Conservation (phyloP, 2,329 filamentous ascomycete genomes). For the Diplodia corticola region DNA sequence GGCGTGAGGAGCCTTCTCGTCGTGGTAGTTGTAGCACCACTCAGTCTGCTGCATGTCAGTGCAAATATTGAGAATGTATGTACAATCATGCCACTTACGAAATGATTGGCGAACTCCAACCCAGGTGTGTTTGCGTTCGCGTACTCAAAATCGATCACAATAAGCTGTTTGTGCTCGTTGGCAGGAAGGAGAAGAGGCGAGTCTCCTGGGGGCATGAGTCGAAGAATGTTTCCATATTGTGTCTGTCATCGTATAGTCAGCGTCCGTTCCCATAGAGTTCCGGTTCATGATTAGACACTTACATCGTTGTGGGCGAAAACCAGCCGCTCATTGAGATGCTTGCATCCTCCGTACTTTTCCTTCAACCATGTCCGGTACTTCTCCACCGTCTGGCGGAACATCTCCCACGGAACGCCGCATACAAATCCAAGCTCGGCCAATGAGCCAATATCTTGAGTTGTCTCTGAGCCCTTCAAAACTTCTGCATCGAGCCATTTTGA, state of each 20-base stretch:
- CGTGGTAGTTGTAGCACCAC: slow-evolving; percentile 98
- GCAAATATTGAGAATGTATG: background rate
- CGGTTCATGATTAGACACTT: slow-evolving; percentile 39
- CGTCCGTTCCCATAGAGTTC: background rate
- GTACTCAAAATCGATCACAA: slow-evolving; percentile 99
- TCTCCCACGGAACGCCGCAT: slow-evolving; percentile 79
- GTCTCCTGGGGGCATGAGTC: slow-evolving; percentile 66
- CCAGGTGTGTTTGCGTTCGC: slow-evolving; percentile 84
- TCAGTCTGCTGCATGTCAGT: slow-evolving; percentile 59
- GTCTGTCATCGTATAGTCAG: slow-evolving; percentile 57
- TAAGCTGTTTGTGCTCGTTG: slow-evolving; percentile 92
- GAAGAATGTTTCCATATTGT: slow-evolving; percentile 97
- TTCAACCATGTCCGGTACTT: slow-evolving; percentile 77
- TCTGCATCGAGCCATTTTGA: slow-evolving; percentile 62
- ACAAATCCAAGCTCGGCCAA: slow-evolving; percentile 75
- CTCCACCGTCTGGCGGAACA: slow-evolving; percentile 72
- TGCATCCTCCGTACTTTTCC: slow-evolving; percentile 66
- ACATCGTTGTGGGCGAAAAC: slow-evolving; percentile 99
- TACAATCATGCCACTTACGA: slow-evolving; percentile 54
- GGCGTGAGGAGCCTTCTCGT: slow-evolving; percentile 62
- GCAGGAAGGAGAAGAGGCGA: slow-evolving; percentile 85
- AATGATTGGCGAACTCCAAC: slow-evolving; percentile 95
- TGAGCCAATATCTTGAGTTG: slow-evolving; percentile 38
- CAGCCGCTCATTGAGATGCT: slow-evolving; percentile 69
- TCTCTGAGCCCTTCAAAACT: slow-evolving; percentile 46